Conservation (phyloP, 768 basidiomycete genomes). For the Rhizopogon vesiculosus region DNA sequence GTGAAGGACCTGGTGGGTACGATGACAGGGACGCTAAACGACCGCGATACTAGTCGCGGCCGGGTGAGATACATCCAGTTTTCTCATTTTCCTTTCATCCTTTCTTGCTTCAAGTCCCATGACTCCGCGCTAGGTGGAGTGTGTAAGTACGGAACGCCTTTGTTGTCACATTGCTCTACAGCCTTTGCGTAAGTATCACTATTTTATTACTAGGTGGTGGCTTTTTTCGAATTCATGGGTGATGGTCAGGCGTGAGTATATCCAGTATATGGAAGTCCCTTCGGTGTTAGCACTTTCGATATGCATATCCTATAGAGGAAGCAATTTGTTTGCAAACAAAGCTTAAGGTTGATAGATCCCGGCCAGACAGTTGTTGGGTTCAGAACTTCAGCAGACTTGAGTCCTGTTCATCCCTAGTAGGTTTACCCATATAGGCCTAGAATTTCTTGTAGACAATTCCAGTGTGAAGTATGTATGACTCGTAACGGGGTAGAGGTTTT, state of each 20-base stretch:
- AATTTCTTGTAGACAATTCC: too few relatives aligned
- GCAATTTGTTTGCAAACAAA: neutral
- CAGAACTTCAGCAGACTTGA: too few relatives aligned
- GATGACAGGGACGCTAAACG: conserved; percentile 83
- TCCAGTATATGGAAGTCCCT: neutral
- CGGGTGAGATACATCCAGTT: conserved; percentile 27
- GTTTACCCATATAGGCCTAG: too few relatives aligned
- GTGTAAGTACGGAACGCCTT: conserved; percentile 27
- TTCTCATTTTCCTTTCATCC: conserved; percentile 17
- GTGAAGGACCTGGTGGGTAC: conserved; percentile 68
- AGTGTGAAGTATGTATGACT: too few relatives aligned
- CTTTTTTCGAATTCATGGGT: conserved; percentile 2
- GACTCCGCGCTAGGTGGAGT: conserved; percentile 27
- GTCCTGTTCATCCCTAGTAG: too few relatives aligned
- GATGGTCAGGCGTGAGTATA: conserved; percentile 1
- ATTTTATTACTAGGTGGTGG: conserved; percentile 23
- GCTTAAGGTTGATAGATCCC: too few relatives aligned
- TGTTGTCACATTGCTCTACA: conserved; percentile 19
- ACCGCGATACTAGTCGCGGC: conserved; percentile 64
- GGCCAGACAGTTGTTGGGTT: too few relatives aligned
- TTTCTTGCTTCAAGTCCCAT: conserved; percentile 21
- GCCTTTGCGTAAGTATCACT: conserved; percentile 31
- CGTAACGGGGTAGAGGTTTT: too few relatives aligned
- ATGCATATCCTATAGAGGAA: neutral
- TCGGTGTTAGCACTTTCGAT: neutral